Conservation (phyloP, 2,329 filamentous ascomycete species). For the Trichoderma arundinaceum region DNA sequence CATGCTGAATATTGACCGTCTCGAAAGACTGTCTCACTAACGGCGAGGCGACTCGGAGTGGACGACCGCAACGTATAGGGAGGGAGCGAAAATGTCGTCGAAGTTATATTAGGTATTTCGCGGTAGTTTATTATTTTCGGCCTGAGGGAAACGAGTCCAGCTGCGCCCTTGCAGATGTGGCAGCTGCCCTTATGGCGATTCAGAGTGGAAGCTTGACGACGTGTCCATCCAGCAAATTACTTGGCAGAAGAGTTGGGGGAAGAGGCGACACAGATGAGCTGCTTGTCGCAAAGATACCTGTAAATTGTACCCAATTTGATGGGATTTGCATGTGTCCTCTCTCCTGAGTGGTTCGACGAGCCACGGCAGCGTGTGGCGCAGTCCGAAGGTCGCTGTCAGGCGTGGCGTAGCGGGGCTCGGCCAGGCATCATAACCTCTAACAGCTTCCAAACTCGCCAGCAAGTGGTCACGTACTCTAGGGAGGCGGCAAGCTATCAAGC, state of each 20-base stretch:
- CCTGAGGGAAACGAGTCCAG: constrained; percentile 1
- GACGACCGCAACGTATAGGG: neutral
- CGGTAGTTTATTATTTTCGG: neutral
- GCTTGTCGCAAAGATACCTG: constrained; percentile 10
- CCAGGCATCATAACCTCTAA: constrained; percentile 15
- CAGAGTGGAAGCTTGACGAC: constrained; percentile 6
- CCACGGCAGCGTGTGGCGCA: constrained; percentile 28
- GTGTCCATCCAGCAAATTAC: constrained; percentile 28
- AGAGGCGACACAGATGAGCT: constrained; percentile 29
- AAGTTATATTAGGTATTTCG: neutral
- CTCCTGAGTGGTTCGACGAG: constrained; percentile 25
- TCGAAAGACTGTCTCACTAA: constrained; percentile 39
- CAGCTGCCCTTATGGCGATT: constrained; percentile 14
- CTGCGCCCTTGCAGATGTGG: constrained; percentile 10
- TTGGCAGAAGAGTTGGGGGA: constrained; percentile 19
- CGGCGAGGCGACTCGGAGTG: neutral
- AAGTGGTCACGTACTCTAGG: constrained; percentile 17
- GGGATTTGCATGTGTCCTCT: constrained; percentile 27
- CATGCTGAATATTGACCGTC: constrained; percentile 43
- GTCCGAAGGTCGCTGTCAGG: neutral
- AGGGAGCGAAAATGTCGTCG: neutral
- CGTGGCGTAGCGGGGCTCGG: constrained; percentile 30
- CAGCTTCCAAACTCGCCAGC: neutral
- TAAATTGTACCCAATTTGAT: constrained; percentile 2
- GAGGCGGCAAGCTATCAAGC: neutral